phyloP scores from a whole-genome alignment of 768 basidiomycete species.

The Lenzites betulinus region DNA sequence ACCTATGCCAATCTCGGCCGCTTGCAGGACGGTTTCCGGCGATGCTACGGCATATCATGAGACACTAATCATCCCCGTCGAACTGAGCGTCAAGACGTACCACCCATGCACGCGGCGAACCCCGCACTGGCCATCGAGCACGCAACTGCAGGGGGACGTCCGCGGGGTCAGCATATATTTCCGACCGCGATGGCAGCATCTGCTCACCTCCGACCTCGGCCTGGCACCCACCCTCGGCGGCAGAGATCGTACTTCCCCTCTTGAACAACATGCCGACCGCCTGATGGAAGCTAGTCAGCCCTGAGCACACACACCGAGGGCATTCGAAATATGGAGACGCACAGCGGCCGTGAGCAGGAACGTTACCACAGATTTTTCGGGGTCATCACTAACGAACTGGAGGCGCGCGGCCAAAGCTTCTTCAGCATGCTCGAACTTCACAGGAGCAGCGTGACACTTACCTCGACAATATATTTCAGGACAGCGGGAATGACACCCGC shows the following conservation, averaged over 20 bases:
- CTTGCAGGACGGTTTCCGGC: slow-evolving; percentile 72
- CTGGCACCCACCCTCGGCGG: slow-evolving; percentile 94
- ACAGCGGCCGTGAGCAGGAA: slow-evolving; percentile 90
- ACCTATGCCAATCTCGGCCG: slow-evolving; percentile 93
- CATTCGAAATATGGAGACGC: slow-evolving; percentile 30
- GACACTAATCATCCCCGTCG: neutral
- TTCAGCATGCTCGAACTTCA: neutral
- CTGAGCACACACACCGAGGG: neutral
- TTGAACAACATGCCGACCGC: slow-evolving; percentile 96
- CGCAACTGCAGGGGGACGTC: slow-evolving; percentile 55
- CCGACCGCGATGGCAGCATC: neutral
- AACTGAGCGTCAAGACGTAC: slow-evolving; percentile 37
- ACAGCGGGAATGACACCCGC: slow-evolving; percentile 93
- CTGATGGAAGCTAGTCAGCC: slow-evolving; percentile 36
- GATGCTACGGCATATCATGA: slow-evolving; percentile 47
- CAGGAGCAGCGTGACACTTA: slow-evolving; percentile 28
- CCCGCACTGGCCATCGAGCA: slow-evolving; percentile 96
- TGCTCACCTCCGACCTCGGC: slow-evolving; percentile 87
- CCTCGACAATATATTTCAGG: slow-evolving; percentile 87
- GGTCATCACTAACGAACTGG: slow-evolving; percentile 88
- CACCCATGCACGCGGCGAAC: slow-evolving; percentile 94
- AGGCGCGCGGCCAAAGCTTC: neutral
- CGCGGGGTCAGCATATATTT: neutral
- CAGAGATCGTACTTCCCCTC: slow-evolving; percentile 94
- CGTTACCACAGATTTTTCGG: slow-evolving; percentile 83